Evolutionary conservation across 1,284 basidiomycete genomes (phyloP), one percentile per base, ranked within the genome.

Genomic region (Cryptococcus wingfieldii): DNA sequence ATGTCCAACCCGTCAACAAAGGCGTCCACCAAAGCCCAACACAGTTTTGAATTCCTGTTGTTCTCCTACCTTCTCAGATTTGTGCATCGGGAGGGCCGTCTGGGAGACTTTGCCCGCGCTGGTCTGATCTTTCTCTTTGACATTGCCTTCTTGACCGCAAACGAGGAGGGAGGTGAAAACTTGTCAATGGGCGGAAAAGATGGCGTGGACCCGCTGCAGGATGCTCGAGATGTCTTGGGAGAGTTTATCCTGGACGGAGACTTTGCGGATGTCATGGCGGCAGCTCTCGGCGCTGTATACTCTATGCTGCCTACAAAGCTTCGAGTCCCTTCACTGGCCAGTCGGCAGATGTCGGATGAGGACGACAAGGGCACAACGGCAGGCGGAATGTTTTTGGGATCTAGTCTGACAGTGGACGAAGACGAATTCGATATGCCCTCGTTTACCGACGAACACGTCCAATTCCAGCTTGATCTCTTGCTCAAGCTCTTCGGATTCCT

Each of bases 1-100:
- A 83, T 47, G 13, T 65, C 63, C 18, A 53, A 61, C 12, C 64
- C 64, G 13, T 63, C 60, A 3, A 78, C 47, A 38, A 47, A 51
- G 34, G 45, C 53, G 25, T 48, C 60, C 45, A 53, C 38, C 51
- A 57, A 53, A 44, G 44, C 47, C 13, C 55, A 58, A 39, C 61
- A 58, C 39, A 67, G 93, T 77, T 94, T 94, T 67, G 92, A 96
- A 70, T 96, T 95, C 69, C 82, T 95, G 10, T 80, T 96, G 12
- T 97, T 98, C 81, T 91, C 94, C 63, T 96, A 96, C 70, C 85
- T 98, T 38, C 84, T 98, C 18, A 90, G 93, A 3, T 98, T 94
- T 69, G 88, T 93, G 19, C 95, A 98, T 71, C 84, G 93, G 51
- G 94, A 98, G 78, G 92, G 92, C 28, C 84, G 88, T 34, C 92